phyloP scores from a whole-genome alignment of 2,329 filamentous ascomycete genomes.

The Epicoccum nigrum region DNA sequence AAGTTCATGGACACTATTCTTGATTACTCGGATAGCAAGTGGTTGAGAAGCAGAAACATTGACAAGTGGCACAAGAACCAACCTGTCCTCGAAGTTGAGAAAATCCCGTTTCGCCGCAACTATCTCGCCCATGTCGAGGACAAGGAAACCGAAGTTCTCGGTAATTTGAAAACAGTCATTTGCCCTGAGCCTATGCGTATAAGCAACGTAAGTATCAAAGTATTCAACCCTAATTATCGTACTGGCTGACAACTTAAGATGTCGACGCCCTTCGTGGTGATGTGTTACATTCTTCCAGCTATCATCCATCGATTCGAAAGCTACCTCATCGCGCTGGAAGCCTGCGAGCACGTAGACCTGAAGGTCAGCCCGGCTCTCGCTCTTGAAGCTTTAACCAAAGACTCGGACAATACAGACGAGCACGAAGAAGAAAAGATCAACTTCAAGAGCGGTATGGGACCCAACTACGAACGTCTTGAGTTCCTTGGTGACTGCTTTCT shows the following conservation, averaged over 20 bases:
- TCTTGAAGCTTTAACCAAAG: conserved; percentile 90
- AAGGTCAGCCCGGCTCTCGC: conserved; percentile 71
- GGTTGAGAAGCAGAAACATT: conserved; percentile 61
- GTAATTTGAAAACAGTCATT: conserved; percentile 65
- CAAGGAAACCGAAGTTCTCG: conserved; percentile 59
- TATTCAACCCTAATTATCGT: not conserved
- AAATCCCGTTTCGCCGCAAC: conserved; percentile 80
- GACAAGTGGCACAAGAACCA: conserved; percentile 68
- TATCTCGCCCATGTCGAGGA: conserved; percentile 68
- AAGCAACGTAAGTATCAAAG: conserved; percentile 67
- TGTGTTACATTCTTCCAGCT: conserved; percentile 78
- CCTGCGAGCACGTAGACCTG: conserved; percentile 69
- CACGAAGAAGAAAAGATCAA: conserved; percentile 71
- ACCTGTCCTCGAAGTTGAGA: conserved; percentile 78
- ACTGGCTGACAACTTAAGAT: conserved; percentile 60
- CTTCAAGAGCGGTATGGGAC: conserved; percentile 84
- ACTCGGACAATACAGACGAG: conserved; percentile 83
- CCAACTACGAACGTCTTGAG: conserved; percentile 93
- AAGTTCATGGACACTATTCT: conserved; percentile 66
- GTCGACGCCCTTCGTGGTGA: conserved; percentile 70
- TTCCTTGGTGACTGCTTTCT: conserved; percentile 93
- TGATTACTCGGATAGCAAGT: conserved; percentile 82
- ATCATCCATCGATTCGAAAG: conserved; percentile 85
- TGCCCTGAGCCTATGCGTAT: conserved; percentile 78
- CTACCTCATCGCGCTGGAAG: conserved; percentile 79